Base-by-base conservation (phyloP, 345 rosid genomes). In the Sapria himalayana region DNA sequence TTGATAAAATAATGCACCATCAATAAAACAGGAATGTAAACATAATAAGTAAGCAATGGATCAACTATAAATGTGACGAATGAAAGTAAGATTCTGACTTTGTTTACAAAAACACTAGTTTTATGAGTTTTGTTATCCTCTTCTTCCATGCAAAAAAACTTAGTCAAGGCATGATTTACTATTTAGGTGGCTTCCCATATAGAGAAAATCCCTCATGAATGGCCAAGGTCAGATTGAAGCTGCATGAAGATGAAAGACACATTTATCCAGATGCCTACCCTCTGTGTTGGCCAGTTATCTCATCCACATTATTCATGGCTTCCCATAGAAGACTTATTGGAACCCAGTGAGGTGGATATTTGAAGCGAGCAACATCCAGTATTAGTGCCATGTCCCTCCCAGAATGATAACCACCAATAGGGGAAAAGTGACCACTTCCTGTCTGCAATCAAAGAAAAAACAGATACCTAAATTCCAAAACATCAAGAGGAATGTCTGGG, bases 301-400 rank as follows among this genome's bases (percentile, higher is more conserved):
- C 69, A 56, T 75, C 92, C 54, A 67, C 43, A 6, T 43, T 73
- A 45, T 76, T 55, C 97, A 86, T 78, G 38, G 94, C 92, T 51
- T 81, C 79, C 97, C 97, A 86, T 41, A 86, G 97, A 60, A 86
- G 89, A 16, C 39, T 51, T 50, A 86, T 59, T 25, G 97, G 97
- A 63, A 86, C 79, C 97, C 97, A 86, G 15, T 78, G 97, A 22
- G 97, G 94, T 55, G 97, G 94, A 73, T 81, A 86, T 71, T 86
- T 81, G 53, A 78, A 86, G 42, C 94, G 89, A 29, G 97, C 97
- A 34, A 81, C 97, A 59, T 86, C 97, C 61, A 86, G 62, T 67
- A 86, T 78, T 58, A 86, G 59, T 47, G 85, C 89, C 97, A 86
- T 81, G 63, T 86, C 97, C 52, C 61, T 73, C 51, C 66, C 77